Evolutionary conservation across 2,329 filamentous ascomycete genomes (phyloP), one percentile per base, ranked within the genome.

Genomic region (Fusarium chuoi): DNA sequence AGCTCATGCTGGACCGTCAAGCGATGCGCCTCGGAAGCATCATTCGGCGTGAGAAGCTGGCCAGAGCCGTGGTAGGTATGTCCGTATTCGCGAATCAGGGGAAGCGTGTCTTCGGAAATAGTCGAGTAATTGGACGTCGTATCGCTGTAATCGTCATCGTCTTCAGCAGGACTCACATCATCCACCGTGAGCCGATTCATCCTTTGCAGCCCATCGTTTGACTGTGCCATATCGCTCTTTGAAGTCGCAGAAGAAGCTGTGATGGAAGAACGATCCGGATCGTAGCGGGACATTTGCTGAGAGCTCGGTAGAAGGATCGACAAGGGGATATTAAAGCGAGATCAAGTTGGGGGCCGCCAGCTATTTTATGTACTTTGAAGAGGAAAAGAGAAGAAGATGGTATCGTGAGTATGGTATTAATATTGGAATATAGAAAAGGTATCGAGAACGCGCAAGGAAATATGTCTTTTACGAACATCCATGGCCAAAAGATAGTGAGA

Each of bases 41-140:
- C 82, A 65, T 82, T 82, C 41, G 82, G 81, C 4, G 77, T 78
- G 18, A 82, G 72, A 6, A 83, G 51, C 12, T 77, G 75, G 13
- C 81, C 82, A 4, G 81, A 82, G 28, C 80, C 81, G 54, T 83
- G 81, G 65, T 83, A 83, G n/a, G 75, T 78, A 59, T 82, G 82
- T 13, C 78, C 81, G 65, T 81, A 82, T 48, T 78, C 79, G 65
- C 68, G 77, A 28, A 83, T 82, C 39, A 79, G 77, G 41, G 81
- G 79, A 15, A 81, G 70, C 6, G 77, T 74, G 51, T 82, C 81
- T 49, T 79, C 78, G 4, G 82, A 82, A 45, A 81, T 81, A 46
- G 82, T 80, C 8, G 80, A 81, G 70, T 80, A 83, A 58, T 82
- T 78, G 35, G 81, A 82, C 24, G 64, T 76, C 5, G 77, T 76